Base-by-base conservation (phyloP, 176 grass and related monocot species). In the Puccinellia tenuiflora region DNA sequence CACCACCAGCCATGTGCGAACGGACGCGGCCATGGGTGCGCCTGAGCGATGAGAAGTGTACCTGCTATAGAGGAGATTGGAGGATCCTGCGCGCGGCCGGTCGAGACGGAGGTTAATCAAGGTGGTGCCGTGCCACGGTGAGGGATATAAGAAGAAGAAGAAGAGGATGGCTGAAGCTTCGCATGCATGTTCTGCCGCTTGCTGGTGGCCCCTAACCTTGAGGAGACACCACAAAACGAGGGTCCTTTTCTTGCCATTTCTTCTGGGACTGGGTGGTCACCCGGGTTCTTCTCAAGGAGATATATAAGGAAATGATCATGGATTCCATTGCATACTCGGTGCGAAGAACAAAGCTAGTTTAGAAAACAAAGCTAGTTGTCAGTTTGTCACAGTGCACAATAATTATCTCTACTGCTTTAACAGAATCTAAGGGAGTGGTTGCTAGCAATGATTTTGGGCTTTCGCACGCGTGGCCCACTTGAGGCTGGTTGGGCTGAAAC, bases 1-100 rank as follows among this genome's bases (percentile, higher is more conserved):
- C 60, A 75, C 70, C 78, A 89, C 17, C 67, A 91, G 21, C 57
- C 66, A 85, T 11, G 81, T 64, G 37, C 81, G 88, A 79, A 80
- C 46, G 30, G 76, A 79, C 78, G 83, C 53, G 26, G 80, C 84
- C 88, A 86, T 90, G 7, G 73, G 29, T 29, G 69, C 17, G 33
- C 33, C 33, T 34, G 3, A 34, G 33, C 33, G 10, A 14, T 11
- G 10, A 46, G 11, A 46, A 46, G 0, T 46, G 43, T 2, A 46
- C 46, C 17, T 48, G 15, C 17, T 5, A 17, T 48, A 1, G 15
- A 73, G 4, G 15, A 73, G 69, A 28, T 71, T 4, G 39, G 68
- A 9, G 68, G 68, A 47, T 22, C 65, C n/a, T 70, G 67, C n/a
- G 75, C 6, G 3, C 9, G 64, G 37, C 46, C 5, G 76, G 9